phyloP scores from a whole-genome alignment of 129 eudicot genomes.

The Calendula officinalis region DNA sequence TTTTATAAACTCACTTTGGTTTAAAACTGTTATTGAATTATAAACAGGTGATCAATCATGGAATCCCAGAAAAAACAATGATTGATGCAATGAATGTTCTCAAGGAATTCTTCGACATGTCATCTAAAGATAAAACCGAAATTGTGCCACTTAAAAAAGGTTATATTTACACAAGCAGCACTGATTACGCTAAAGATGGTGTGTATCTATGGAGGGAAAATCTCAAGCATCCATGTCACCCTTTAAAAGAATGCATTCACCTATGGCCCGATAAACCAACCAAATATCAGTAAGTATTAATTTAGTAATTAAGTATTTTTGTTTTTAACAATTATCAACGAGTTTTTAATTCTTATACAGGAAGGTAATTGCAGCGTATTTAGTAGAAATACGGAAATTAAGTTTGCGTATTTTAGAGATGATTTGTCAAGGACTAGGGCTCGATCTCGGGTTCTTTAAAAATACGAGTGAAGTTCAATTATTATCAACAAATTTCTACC shows the following conservation, averaged over 20 bases:
- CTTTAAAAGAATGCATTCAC: conserved; percentile 29
- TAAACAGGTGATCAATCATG: conserved; percentile 73
- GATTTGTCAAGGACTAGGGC: conserved; percentile 67
- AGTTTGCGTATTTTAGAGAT: conserved; percentile 52
- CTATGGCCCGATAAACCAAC: conserved; percentile 41
- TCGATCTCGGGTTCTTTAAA: conserved; percentile 43
- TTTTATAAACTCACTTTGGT: neutral
- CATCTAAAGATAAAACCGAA: conserved; percentile 37
- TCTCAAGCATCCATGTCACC: conserved; percentile 42
- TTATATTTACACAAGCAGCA: conserved; percentile 40
- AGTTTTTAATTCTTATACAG: conserved; percentile 26
- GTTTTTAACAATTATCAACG: no score
- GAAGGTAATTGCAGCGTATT: conserved; percentile 45
- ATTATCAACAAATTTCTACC: conserved; percentile 54
- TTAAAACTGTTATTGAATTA: neutral
- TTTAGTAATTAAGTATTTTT: no score
- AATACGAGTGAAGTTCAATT: conserved; percentile 48
- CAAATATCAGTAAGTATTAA: conserved; percentile 26
- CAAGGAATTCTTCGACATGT: conserved; percentile 56
- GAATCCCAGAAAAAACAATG: conserved; percentile 39
- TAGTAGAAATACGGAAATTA: conserved; percentile 41
- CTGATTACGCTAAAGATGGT: conserved; percentile 23
- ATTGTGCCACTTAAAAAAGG: conserved; percentile 26
- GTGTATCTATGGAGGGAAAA: conserved; percentile 41
- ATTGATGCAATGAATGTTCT: conserved; percentile 37